A percentile compares a stretch with the other conserved stretches of the same genome.
These are phyloP conservation scores for Aristolochia fimbriata DNA, from an alignment of 164 flowering plant genomes.

Conservation along the genomic window DNA sequence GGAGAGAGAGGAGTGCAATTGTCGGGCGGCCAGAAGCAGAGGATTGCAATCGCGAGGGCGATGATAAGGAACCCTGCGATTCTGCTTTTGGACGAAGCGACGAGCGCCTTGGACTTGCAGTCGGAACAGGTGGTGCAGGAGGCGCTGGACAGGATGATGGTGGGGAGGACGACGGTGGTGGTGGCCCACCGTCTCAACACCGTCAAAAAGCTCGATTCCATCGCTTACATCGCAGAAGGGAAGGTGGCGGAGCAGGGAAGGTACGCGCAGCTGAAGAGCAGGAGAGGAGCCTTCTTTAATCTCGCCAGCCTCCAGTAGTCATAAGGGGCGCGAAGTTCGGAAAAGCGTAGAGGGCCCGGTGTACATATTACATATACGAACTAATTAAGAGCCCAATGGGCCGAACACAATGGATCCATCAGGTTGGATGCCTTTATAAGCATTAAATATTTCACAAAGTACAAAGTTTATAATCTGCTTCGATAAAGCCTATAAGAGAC, in stretches of 20 bases:
- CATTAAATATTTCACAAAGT: background rate
- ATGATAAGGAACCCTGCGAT: constrained; percentile 63
- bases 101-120: constrained; percentile 82
- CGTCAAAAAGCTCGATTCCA: constrained; percentile 55
- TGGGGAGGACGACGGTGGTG: constrained; percentile 64
- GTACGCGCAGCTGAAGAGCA: constrained; percentile 51
- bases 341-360: no score
- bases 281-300: constrained; percentile 64
- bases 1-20: constrained; percentile 89
- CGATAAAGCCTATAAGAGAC: no score
- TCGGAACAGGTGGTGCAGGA: constrained; percentile 86
- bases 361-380: no score
- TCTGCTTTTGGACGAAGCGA: constrained; percentile 79
- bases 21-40: constrained; percentile 91
- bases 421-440: background rate
- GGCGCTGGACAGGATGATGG: constrained; percentile 71
- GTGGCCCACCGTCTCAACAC: constrained; percentile 93
- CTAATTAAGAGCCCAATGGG: no score
- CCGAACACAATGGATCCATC: no score
- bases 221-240: constrained; percentile 71
- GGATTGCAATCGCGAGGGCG: constrained; percentile 87
- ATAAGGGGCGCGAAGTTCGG: no score
- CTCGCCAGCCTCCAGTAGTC: constrained; percentile 42
- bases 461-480: no score
- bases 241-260: constrained; percentile 68